Base-by-base conservation (phyloP, 768 basidiomycete genomes). In the Boletus insuetus region DNA sequence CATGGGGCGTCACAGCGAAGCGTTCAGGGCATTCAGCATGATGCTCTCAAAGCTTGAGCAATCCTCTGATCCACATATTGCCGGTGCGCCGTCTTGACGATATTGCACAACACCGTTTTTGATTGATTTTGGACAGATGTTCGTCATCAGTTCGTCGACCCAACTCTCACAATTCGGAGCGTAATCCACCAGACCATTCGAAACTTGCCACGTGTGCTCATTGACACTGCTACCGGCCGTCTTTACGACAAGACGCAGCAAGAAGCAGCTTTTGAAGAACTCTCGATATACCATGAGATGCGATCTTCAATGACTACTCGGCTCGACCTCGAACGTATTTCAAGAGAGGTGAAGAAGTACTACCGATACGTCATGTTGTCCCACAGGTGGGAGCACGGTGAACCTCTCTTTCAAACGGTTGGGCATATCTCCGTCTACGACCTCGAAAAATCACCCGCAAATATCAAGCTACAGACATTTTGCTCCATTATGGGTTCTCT, bases 351-450 rank as follows among this genome's bases (percentile, higher is more conserved):
- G 22, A 43, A 52, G 7, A 3, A 44, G 3, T 61, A 24, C 22
- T 61, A 61, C 26, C 19, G 45, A 46, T 61, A 61, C 3, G 52
- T 54, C 1, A 59, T 59, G 53, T 12, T 60, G n/a, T 60, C 58
- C 0, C 60, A 61, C 34, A 44, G 20, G 34, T 56, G 59, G 59
- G 40, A 61, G 26, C 0, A 32, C 1, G 38, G 10, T 0, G 59
- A 61, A 38, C 60, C 60, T 3, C 24, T 29, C 3, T 20, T 58
- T 6, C 59, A 54, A 7, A 6, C 3, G 2, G 52, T 62, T 20
- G 51, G 57, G 24, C 29, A 46, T 1, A 60, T 26, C 7, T 47
- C 62, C 1, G 31, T 64, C n/a, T 46, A 48, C 17, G 26, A 55
- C 3, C 51, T 64, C 4, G 17, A 38, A 4, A 1, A 34, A 37